A percentile compares a stretch with the other conserved stretches of the same genome.
These are phyloP conservation scores for Gloeophyllum trabeum DNA, from an alignment of 768 basidiomycete species.

Conservation along the genomic window DNA sequence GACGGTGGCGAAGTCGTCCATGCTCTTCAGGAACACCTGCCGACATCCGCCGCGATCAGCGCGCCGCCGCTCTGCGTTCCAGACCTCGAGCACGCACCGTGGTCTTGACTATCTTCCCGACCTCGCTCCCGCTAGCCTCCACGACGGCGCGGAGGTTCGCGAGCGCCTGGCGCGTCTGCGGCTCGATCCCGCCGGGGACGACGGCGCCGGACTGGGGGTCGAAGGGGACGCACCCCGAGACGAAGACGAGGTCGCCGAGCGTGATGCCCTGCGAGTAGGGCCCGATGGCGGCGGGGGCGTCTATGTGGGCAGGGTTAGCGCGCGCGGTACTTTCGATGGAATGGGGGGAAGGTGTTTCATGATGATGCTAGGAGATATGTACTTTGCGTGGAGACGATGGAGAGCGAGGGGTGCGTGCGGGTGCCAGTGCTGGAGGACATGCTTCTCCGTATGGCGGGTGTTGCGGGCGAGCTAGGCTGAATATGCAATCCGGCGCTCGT, in stretches of 20 bases:
- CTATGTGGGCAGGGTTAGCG: constrained; percentile 22
- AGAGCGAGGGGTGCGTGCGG: constrained; percentile 24
- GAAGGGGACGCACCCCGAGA: constrained; percentile 82
- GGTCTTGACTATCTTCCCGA: constrained; percentile 82
- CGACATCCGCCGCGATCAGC: too few species aligned
- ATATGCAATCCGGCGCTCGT: too few species aligned
- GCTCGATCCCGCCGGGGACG: constrained; percentile 65
- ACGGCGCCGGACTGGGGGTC: constrained; percentile 62
- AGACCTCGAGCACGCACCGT: constrained; percentile 43
- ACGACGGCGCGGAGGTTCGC: constrained; percentile 80
- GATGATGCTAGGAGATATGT: constrained; percentile 1
- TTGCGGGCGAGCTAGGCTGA: too few species aligned
- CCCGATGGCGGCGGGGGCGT: constrained; percentile 69
- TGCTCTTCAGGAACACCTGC: constrained; percentile 85
- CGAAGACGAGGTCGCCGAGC: constrained; percentile 75
- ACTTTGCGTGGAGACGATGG: constrained; percentile 22
- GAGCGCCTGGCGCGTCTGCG: constrained; percentile 74
- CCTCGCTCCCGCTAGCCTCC: constrained; percentile 67
- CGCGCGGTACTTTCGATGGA: background rate
- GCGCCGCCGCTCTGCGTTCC: background rate
- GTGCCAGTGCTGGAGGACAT: too few species aligned
- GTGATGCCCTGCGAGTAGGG: constrained; percentile 88
- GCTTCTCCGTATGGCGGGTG: too few species aligned
- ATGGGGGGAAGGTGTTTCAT: background rate
- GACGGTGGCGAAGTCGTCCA: constrained; percentile 81